Evolutionary conservation across 2,329 filamentous ascomycete genomes (phyloP), one percentile per base, ranked within the genome.

Genomic region (Botryotinia convoluta): DNA sequence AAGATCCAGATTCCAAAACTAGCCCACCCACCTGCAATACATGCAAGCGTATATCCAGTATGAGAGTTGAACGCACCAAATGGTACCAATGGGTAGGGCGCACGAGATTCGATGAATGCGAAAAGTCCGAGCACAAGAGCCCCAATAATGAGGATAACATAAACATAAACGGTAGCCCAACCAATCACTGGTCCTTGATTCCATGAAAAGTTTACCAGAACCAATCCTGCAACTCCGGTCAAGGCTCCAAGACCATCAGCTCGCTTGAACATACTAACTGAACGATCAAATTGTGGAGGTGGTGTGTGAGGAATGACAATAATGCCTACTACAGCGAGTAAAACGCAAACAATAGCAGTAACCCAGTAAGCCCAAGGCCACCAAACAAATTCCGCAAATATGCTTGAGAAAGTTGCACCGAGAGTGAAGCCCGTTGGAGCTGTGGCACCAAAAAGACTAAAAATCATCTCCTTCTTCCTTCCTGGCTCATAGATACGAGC

Each of bases 131-230:
- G 80, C 3, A 91, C 81, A 0, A 89, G 54, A 3, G 88, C 73
- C 0, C 90, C 89, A 4, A 91, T 74, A 54, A 91, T 86, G 0
- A 93, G 82, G 0, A 87, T 81, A 0, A 87, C 83, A 67, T 78
- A 79, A 7, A 74, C 73, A 64, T 79, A 79, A 3, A 78, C 77
- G 18, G 75, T 77, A 4, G 32, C 12, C 78, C 78, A 79, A 8
- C 78, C 77, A 20, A 77, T 72, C 12, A 74, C 72, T 1, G 78
- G 77, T 26, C 77, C 79, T 74, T 80, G 78, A 48, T 88, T 89
- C 81, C 86, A 86, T 0, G 86, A 86, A 69, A 89, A 86, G 72
- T 89, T 87, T 76, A 89, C 82, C n/a, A 88, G 82, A 4, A 88
- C 83, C 72, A 88, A 82, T 10, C 84, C 85, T 4, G 82, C 81